These are phyloP conservation scores for Nakaseomyces sp. DNA, from an alignment of 1,139 yeast species.

Conservation along the genomic window DNA sequence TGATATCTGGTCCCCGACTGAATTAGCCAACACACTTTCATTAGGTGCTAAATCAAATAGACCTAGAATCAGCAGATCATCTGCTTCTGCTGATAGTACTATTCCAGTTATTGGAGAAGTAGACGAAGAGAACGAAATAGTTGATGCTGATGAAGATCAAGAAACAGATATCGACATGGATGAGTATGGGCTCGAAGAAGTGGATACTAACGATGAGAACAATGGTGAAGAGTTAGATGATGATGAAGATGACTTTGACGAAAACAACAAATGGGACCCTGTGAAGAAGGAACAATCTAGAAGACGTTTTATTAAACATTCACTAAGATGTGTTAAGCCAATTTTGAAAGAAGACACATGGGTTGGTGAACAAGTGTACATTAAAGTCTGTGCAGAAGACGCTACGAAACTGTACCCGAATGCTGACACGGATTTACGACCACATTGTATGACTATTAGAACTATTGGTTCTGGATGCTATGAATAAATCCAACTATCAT, in stretches of 20 bases:
- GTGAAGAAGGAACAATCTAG: slow-evolving; percentile 35
- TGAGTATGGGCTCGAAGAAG: slow-evolving; percentile 11
- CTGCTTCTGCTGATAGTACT: neutral
- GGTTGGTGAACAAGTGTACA: slow-evolving; percentile 43
- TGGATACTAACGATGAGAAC: slow-evolving; percentile 8
- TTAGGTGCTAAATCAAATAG: neutral
- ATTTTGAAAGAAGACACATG: slow-evolving; percentile 46
- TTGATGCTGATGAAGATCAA: slow-evolving; percentile 5
- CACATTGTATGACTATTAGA: neutral
- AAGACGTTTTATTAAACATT: slow-evolving; percentile 42
- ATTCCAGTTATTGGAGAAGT: slow-evolving; percentile 1
- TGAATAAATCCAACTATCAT: neutral
- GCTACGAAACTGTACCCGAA: neutral
- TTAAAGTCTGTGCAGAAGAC: slow-evolving; percentile 27
- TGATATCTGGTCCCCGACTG: slow-evolving; percentile 1
- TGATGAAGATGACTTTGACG: slow-evolving; percentile 4
- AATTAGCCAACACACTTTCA: neutral
- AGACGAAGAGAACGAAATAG: slow-evolving; percentile 8
- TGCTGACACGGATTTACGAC: neutral
- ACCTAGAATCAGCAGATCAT: neutral
- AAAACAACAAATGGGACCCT: slow-evolving; percentile 43
- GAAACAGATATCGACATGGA: slow-evolving; percentile 3
- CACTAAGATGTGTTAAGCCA: slow-evolving; percentile 51
- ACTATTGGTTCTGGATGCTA: neutral
- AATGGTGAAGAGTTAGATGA: slow-evolving; percentile 1